A percentile compares a stretch with the other conserved stretches of the same genome.
Conservation (phyloP, 805 yeast genomes). For the Hanseniaspora mollemarum region DNA sequence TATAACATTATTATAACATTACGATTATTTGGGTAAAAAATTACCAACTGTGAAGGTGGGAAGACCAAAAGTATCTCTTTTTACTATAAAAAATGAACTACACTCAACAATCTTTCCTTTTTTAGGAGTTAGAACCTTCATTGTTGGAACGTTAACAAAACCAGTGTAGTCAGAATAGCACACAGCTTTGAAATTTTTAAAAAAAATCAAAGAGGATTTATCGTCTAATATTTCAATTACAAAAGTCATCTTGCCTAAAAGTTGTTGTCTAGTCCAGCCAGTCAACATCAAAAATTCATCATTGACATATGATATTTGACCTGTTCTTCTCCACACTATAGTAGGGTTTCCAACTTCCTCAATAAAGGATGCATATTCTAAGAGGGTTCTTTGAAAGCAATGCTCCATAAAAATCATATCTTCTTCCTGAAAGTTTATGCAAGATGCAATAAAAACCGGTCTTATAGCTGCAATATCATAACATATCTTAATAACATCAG, state of each 20-base stretch:
- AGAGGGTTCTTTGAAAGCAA: slow-evolving; percentile 81
- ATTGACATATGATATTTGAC: slow-evolving; percentile 91
- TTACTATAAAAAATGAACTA: slow-evolving; percentile 82
- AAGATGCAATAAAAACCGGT: slow-evolving; percentile 87
- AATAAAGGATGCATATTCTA: slow-evolving; percentile 80
- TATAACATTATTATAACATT: not conserved
- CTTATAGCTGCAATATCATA: slow-evolving; percentile 80
- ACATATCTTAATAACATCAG: slow-evolving; percentile 68
- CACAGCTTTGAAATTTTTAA: slow-evolving; percentile 67
- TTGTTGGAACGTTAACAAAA: slow-evolving; percentile 76
- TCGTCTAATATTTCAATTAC: slow-evolving; percentile 79
- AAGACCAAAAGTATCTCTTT: slow-evolving; percentile 88
- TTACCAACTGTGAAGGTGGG: slow-evolving; percentile 96
- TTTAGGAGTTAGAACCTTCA: slow-evolving; percentile 59
- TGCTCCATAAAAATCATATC: slow-evolving; percentile 93
- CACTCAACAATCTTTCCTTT: slow-evolving; percentile 48
- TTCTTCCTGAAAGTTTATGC: slow-evolving; percentile 75
- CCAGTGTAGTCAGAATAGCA: slow-evolving; percentile 89
- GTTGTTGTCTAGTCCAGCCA: slow-evolving; percentile 71
- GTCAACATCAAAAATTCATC: slow-evolving; percentile 82
- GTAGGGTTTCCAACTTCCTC: slow-evolving; percentile 86
- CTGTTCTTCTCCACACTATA: slow-evolving; percentile 89
- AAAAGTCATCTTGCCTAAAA: slow-evolving; percentile 57
- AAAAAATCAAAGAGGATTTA: slow-evolving; percentile 73
- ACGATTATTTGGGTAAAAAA: slow-evolving; percentile 58